Percentiles rank a stretch among this genome's conserved stretches.
These are phyloP conservation scores for Zymoseptoria brevis DNA, from an alignment of 2,329 filamentous ascomycete genomes.

Conservation along the genomic window DNA sequence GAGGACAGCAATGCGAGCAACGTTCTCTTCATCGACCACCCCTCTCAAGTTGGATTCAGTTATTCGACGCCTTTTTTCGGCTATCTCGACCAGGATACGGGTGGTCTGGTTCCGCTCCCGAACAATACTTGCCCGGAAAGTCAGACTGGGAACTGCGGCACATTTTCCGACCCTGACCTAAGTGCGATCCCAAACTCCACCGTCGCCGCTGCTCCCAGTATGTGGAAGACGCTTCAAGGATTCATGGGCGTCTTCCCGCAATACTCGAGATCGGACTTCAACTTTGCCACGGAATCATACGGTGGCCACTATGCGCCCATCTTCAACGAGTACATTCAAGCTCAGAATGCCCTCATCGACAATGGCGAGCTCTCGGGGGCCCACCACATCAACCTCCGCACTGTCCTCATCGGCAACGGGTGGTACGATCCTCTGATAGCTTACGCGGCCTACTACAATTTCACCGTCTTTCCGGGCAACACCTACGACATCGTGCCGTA, in stretches of 20 bases:
- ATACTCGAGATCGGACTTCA: conserved; percentile 23
- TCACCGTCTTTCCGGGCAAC: conserved; percentile 48
- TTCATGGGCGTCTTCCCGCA: conserved; percentile 54
- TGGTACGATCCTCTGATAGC: conserved; percentile 52
- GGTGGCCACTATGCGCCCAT: conserved; percentile 27
- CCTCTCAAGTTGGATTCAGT: conserved; percentile 51
- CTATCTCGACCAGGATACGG: conserved; percentile 27
- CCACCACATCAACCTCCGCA: conserved; percentile 27
- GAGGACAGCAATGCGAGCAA: conserved; percentile 44
- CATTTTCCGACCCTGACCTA: conserved; percentile 46
- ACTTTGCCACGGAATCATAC: conserved; percentile 27
- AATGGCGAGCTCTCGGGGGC: conserved; percentile 30
- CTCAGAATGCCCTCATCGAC: conserved; percentile 30
- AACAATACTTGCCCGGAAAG: conserved; percentile 17
- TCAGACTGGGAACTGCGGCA: conserved; percentile 39
- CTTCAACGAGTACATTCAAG: conserved; percentile 26
- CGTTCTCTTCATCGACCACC: conserved; percentile 65
- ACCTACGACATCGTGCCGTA: conserved; percentile 49
- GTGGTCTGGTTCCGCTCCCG: conserved; percentile 32
- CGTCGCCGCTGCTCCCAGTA: conserved; percentile 46
- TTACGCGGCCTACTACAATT: conserved; percentile 53
- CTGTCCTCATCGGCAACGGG: conserved; percentile 42
- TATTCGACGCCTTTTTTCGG: conserved; percentile 42
- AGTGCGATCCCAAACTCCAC: conserved; percentile 48
- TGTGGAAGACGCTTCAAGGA: conserved; percentile 55